Percentiles rank a stretch among this genome's conserved stretches.
Conservation (phyloP, 495 filamentous ascomycete species). For the Hyphodiscus hymeniophilus region DNA sequence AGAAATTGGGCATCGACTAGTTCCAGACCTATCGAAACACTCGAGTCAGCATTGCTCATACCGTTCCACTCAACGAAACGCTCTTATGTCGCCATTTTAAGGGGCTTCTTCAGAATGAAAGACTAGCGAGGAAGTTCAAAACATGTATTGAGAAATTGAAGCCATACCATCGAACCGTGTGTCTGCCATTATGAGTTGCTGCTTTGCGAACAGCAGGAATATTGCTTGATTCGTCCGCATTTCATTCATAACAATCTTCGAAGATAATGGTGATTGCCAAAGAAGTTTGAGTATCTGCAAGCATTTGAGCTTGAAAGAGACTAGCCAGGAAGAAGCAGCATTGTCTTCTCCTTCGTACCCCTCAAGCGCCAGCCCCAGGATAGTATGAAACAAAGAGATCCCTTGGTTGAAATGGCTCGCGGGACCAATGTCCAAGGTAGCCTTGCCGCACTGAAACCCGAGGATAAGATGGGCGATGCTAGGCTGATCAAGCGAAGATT, state of each 20-base stretch:
- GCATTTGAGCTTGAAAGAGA: slow-evolving; percentile 63
- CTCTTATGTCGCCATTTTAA: too few relatives aligned
- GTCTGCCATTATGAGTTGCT: slow-evolving; percentile 52
- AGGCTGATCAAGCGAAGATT: slow-evolving; percentile 58
- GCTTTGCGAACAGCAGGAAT: slow-evolving; percentile 55
- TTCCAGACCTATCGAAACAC: too few relatives aligned
- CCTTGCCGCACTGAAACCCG: slow-evolving; percentile 69
- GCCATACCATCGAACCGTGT: slow-evolving; percentile 71
- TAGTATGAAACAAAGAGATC: slow-evolving; percentile 72
- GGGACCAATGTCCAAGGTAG: slow-evolving; percentile 52
- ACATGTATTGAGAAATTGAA: too few relatives aligned
- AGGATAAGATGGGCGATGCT: slow-evolving; percentile 86
- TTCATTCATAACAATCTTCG: slow-evolving; percentile 62
- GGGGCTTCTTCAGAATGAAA: too few relatives aligned
- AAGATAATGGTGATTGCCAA: slow-evolving; percentile 79
- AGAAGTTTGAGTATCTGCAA: slow-evolving; percentile 71
- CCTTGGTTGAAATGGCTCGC: slow-evolving; percentile 56
- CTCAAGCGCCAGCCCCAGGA: slow-evolving; percentile 57
- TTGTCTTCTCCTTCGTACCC: slow-evolving; percentile 54
- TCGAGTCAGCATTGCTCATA: too few relatives aligned
- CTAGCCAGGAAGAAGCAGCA: slow-evolving; percentile 59
- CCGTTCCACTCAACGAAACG: too few relatives aligned
- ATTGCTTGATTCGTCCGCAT: slow-evolving; percentile 69
- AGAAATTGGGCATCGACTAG: slow-evolving; percentile 27
- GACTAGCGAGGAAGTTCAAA: too few relatives aligned